These are phyloP conservation scores for Coleophoma eucalyptorum DNA, from an alignment of 2,329 filamentous ascomycete species.

Conservation along the genomic window DNA sequence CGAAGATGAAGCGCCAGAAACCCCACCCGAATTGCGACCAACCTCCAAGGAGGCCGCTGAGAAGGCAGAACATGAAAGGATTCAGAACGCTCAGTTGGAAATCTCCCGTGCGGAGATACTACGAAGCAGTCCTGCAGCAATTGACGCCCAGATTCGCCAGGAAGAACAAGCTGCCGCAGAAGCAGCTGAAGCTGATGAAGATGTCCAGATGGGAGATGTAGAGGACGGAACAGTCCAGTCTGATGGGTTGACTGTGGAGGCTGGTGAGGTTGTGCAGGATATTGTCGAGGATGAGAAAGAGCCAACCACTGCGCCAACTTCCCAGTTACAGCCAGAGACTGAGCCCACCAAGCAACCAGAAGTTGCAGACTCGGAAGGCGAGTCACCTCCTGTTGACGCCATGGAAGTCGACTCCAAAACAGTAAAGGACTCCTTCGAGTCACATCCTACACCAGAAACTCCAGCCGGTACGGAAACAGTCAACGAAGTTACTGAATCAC, in stretches of 20 bases:
- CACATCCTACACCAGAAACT: constrained; percentile 7
- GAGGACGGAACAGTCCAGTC: neutral
- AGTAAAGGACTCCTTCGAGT: constrained; percentile 23
- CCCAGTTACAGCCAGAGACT: constrained; percentile 6
- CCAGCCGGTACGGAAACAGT: neutral
- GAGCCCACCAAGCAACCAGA: constrained; percentile 10
- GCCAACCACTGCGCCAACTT: constrained; percentile 14
- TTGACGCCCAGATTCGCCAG: constrained; percentile 55
- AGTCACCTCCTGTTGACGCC: constrained; percentile 16
- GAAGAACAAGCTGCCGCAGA: constrained; percentile 42
- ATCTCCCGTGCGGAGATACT: constrained; percentile 34
- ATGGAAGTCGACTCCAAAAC: constrained; percentile 23
- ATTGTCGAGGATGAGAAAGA: constrained; percentile 23
- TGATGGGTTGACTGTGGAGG: constrained; percentile 13
- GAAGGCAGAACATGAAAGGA: constrained; percentile 28
- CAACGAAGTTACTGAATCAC: constrained; percentile 4
- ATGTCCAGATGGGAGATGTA: neutral
- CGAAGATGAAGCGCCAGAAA: constrained; percentile 30
- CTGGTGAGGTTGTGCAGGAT: constrained; percentile 18
- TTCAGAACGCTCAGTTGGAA: constrained; percentile 19
- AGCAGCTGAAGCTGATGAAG: constrained; percentile 1
- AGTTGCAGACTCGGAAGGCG: constrained; percentile 22
- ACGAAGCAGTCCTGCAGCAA: constrained; percentile 39
- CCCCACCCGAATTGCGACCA: constrained; percentile 23
- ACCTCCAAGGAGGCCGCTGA: constrained; percentile 25